These are phyloP conservation scores for Iberis pinnata DNA, from an alignment of 345 rosid species.

Conservation along the genomic window DNA sequence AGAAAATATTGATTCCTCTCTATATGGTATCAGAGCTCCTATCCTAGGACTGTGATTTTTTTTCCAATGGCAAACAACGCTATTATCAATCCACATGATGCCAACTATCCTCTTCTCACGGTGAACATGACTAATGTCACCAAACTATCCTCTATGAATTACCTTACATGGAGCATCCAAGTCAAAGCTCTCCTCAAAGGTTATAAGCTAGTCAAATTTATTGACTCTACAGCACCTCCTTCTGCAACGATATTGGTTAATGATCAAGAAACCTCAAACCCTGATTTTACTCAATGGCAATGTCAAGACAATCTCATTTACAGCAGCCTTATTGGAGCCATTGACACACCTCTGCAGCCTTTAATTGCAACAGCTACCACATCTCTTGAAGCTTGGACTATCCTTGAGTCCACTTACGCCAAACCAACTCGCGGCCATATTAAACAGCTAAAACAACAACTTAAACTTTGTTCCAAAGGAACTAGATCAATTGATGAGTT, in stretches of 20 bases:
- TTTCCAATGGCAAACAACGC: background rate
- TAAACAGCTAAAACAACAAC: no score
- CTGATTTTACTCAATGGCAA: background rate
- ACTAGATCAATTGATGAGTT: no score
- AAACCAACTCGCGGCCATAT: no score
- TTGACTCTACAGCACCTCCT: background rate
- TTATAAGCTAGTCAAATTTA: background rate
- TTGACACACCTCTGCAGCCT: background rate
- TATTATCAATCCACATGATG: background rate
- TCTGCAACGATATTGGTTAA: background rate
- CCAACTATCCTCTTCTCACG: background rate
- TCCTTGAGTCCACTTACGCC: no score
- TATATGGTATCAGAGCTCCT: no score
- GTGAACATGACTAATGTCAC: background rate
- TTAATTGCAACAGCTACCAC: no score
- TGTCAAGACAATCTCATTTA: background rate
- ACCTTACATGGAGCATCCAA: background rate
- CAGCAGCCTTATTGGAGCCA: background rate
- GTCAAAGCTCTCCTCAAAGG: background rate
- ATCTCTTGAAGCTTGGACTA: no score
- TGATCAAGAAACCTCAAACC: background rate
- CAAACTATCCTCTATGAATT: background rate
- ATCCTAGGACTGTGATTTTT: no score
- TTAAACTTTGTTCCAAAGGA: no score
- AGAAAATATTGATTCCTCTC: no score